phyloP scores from a whole-genome alignment of 2,329 filamentous ascomycete genomes.

The Ophiostoma sp. region DNA sequence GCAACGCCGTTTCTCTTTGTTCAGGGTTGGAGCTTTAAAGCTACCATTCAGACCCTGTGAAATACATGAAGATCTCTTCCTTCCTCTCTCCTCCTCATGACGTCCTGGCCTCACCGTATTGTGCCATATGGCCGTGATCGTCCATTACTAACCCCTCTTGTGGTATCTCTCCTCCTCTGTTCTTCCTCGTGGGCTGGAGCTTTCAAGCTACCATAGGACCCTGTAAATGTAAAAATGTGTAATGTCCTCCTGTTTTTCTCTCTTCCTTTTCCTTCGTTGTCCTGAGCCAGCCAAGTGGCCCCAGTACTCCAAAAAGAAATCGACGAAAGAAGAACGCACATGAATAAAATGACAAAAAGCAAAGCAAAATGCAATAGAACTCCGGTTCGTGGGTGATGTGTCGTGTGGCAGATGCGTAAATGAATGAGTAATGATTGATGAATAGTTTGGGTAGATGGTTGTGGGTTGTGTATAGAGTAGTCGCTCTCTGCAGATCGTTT shows the following conservation, averaged over 20 bases:
- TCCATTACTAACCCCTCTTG: conserved; percentile 27
- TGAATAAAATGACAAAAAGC: neutral
- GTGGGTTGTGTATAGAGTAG: neutral
- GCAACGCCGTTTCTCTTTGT: neutral
- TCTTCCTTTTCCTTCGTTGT: conserved; percentile 29
- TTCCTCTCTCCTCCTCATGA: conserved; percentile 10
- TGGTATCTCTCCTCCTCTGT: conserved; percentile 30
- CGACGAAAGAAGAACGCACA: neutral
- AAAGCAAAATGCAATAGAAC: conserved; percentile 37
- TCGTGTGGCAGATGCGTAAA: conserved; percentile 32
- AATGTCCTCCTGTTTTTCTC: conserved; percentile 26
- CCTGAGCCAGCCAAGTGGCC: conserved; percentile 30
- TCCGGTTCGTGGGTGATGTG: conserved; percentile 38
- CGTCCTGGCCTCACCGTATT: conserved; percentile 21
- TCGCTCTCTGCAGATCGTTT: neutral
- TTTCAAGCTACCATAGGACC: conserved; percentile 65
- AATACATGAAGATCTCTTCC: conserved; percentile 29
- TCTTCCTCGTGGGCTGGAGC: conserved; percentile 55
- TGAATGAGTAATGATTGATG: conserved; percentile 20
- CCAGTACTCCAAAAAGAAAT: conserved; percentile 30
- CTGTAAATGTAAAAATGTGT: conserved; percentile 32
- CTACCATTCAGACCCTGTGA: conserved; percentile 49
- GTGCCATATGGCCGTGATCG: conserved; percentile 25
- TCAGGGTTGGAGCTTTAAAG: conserved; percentile 52
- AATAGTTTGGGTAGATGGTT: neutral